Conservation (phyloP, 2,329 filamentous ascomycete genomes). For the Ophiostoma piceae region DNA sequence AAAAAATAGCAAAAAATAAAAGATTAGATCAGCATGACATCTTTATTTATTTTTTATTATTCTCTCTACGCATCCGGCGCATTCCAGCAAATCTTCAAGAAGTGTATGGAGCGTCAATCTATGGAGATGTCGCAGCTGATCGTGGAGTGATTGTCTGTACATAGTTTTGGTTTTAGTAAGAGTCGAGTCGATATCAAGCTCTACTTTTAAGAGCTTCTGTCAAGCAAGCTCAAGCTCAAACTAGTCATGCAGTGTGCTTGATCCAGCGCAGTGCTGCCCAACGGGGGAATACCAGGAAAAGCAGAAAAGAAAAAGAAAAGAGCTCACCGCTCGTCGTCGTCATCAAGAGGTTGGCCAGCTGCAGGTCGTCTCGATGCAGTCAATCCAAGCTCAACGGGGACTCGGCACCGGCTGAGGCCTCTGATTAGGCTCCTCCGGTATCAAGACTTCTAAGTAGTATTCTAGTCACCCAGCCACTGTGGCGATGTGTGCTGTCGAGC, state of each 20-base stretch:
- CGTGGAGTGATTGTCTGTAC: neutral
- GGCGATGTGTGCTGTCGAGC: slow-evolving; percentile 24
- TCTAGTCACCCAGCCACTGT: neutral
- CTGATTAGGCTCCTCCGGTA: neutral
- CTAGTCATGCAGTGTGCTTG: slow-evolving; percentile 1
- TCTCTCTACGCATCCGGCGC: neutral
- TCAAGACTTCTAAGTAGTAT: too few species aligned
- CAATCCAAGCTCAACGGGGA: too few species aligned
- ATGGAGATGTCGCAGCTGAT: neutral
- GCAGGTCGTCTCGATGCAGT: neutral
- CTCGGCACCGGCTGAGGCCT: neutral
- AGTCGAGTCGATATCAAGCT: neutral
- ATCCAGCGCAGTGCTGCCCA: neutral
- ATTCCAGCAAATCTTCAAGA: neutral
- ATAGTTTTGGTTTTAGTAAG: neutral
- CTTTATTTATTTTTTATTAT: too few species aligned
- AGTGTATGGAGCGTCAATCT: neutral
- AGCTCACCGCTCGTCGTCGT: slow-evolving; percentile 13
- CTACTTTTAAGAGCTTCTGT: neutral
- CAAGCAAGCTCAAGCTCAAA: neutral
- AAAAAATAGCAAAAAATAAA: neutral
- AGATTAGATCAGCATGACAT: neutral
- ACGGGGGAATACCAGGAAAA: too few species aligned
- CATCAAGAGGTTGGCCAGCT: slow-evolving; percentile 9
- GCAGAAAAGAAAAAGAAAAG: neutral